Evolutionary conservation across 179 eudicot genomes (phyloP), one percentile per base, ranked within the genome.

Genomic region (Nepenthes alata): DNA sequence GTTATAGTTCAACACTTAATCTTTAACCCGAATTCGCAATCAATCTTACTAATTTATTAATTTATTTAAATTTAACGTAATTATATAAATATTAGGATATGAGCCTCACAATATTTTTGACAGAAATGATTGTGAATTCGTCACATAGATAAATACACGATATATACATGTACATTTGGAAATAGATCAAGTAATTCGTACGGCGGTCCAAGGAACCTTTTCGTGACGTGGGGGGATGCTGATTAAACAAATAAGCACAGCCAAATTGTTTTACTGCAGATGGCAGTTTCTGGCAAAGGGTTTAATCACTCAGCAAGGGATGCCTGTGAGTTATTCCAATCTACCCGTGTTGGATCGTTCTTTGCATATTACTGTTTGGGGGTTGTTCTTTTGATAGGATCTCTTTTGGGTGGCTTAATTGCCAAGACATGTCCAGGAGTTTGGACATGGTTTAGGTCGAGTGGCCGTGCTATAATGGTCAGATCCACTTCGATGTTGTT

Each of bases 321-420:
- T 69, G 98, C 98, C 0, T 93, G 98, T 96, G 98, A 93, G 70
- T 70, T 93, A 57, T 93, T 93, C 68, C 98, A 93, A 66, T 93
- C 95, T 60, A 89, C 98, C 7, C 96, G 98, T 4, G 93, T 89
- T 11, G 98, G 89, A 75, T 93, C 98, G 37, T 86, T 93, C 14
- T 65, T 93, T 65, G 96, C 96, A 13, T 89, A 89, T 62, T 96
- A 93, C 62, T 93, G 98, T 77, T 93, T 96, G 0, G 98, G 98
- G 13, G 96, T 96, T n/a, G 90, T 93, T 74, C 82, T 93, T 34
- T 61, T 93, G 47, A 89, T 93, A 96, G 89, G 91, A 45, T 83
- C 90, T 9, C 67, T 89, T n/a, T 69, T 89, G 70, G 96, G 98
- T 61, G 98, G 98, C 41, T 84, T 93, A 35, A 75, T 93, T 34